phyloP scores from a whole-genome alignment of 2,329 filamentous ascomycete genomes.

The Hortaea sp. region DNA sequence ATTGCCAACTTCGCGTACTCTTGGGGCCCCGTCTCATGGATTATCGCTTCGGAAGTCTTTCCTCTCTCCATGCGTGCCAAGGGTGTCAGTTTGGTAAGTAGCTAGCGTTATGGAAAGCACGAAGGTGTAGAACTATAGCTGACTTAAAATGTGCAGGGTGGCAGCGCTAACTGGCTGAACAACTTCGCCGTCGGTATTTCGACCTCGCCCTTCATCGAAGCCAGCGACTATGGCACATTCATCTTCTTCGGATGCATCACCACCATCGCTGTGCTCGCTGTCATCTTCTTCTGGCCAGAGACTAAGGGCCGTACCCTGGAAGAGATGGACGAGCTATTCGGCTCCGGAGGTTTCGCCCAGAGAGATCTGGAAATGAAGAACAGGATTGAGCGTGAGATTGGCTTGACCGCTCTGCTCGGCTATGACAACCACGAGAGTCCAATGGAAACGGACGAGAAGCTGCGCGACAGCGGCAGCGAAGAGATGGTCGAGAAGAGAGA shows the following conservation, averaged over 20 bases:
- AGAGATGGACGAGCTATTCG: constrained; percentile 21
- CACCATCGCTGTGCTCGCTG: constrained; percentile 9
- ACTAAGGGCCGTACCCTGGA: constrained; percentile 19
- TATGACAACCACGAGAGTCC: constrained; percentile 1
- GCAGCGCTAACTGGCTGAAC: constrained; percentile 15
- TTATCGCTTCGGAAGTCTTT: constrained; percentile 29
- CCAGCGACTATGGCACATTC: constrained; percentile 13
- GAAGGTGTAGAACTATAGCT: background rate
- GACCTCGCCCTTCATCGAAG: constrained; percentile 11
- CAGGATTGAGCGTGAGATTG: constrained; percentile 11
- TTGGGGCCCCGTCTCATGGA: constrained; percentile 62
- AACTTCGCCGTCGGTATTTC: constrained; percentile 15
- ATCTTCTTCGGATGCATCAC: constrained; percentile 16
- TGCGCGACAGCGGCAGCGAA: background rate
- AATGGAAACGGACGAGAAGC: background rate
- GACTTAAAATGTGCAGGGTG: background rate
- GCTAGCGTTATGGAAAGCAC: background rate
- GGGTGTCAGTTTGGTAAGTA: constrained; percentile 12
- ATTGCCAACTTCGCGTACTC: constrained; percentile 64
- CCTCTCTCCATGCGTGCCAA: constrained; percentile 19
- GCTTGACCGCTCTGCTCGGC: constrained; percentile 8
- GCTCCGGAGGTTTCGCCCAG: constrained; percentile 25
- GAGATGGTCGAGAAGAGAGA: background rate
- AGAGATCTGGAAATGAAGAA: constrained; percentile 8
- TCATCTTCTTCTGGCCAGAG: constrained; percentile 18